Conservation (phyloP, 805 yeast genomes). For the Alloascoidea africana region DNA sequence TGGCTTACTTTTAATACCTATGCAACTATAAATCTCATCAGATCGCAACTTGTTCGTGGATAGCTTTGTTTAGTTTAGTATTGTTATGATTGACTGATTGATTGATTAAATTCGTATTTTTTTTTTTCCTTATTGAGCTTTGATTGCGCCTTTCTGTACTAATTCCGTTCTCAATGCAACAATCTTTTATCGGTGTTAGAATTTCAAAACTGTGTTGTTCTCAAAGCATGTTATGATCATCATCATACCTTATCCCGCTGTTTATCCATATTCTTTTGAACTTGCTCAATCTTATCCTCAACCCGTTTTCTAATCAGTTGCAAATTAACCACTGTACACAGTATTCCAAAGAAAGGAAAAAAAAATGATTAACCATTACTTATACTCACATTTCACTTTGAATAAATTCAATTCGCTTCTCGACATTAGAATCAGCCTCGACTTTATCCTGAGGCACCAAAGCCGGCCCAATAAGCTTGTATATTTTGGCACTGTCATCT, state of each 20-base stretch:
- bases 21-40: conserved; percentile 48
- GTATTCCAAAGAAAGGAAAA: too few relatives aligned
- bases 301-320: conserved; percentile 41
- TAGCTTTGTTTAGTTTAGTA: not conserved
- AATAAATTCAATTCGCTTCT: conserved; percentile 82
- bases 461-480: conserved; percentile 85
- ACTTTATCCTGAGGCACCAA: conserved; percentile 73
- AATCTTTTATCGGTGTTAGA: too few relatives aligned
- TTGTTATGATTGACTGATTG: too few relatives aligned
- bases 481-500: conserved; percentile 60
- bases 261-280: conserved; percentile 39
- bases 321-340: too few relatives aligned
- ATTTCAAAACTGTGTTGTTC: too few relatives aligned
- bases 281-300: conserved; percentile 48
- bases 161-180: too few relatives aligned
- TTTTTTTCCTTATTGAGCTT: too few relatives aligned
- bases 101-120: too few relatives aligned
- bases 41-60: conserved; percentile 37
- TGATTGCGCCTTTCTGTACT: too few relatives aligned
- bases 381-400: conserved; percentile 45
- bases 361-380: not conserved
- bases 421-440: conserved; percentile 77
- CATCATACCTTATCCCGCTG: conserved; percentile 31
- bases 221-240: too few relatives aligned
- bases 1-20: conserved; percentile 61